phyloP scores from a whole-genome alignment of 1,139 yeast genomes.

The Keqinozyma sinolaborantium region DNA sequence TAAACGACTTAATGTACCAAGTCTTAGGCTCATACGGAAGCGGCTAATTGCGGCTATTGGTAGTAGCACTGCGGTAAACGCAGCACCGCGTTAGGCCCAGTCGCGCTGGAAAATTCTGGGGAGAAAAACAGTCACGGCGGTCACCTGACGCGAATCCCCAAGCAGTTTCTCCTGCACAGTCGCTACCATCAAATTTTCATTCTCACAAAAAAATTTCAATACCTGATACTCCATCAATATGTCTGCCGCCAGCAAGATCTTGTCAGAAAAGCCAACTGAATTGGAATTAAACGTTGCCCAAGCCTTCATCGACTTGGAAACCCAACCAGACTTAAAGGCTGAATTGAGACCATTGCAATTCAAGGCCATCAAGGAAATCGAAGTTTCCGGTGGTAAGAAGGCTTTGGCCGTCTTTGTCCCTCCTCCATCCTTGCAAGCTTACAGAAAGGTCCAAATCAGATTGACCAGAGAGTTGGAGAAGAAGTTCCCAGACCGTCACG shows the following conservation, averaged over 20 bases:
- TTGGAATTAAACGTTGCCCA: constrained; percentile 99
- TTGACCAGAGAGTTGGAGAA: constrained; percentile 99
- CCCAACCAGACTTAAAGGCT: constrained; percentile 94
- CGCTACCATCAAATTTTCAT: constrained; percentile 1
- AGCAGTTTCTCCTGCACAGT: too few relatives aligned
- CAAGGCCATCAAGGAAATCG: constrained; percentile 97
- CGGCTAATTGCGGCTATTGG: too few relatives aligned
- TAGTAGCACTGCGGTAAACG: too few relatives aligned
- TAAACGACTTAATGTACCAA: too few relatives aligned
- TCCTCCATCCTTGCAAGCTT: constrained; percentile 86
- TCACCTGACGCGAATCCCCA: constrained; percentile 2
- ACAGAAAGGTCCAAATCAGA: constrained; percentile 97
- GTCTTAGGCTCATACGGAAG: too few relatives aligned
- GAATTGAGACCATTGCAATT: constrained; percentile 98
- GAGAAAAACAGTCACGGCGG: constrained; percentile 3
- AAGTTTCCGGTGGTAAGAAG: constrained; percentile 98
- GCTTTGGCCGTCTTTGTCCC: constrained; percentile 98
- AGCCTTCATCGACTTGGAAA: constrained; percentile 97
- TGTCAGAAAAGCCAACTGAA: constrained; percentile 90
- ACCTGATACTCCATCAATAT: constrained; percentile 34
- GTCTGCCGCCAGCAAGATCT: constrained; percentile 96
- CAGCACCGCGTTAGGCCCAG: too few relatives aligned
- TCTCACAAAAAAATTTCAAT: constrained; percentile 2
- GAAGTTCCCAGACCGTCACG: constrained; percentile 99
- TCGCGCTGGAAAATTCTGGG: neutral